A percentile compares a stretch with the other conserved stretches of the same genome.
phyloP scores from a whole-genome alignment of 495 filamentous ascomycete genomes.

The Penicillium atrosanguineum region DNA sequence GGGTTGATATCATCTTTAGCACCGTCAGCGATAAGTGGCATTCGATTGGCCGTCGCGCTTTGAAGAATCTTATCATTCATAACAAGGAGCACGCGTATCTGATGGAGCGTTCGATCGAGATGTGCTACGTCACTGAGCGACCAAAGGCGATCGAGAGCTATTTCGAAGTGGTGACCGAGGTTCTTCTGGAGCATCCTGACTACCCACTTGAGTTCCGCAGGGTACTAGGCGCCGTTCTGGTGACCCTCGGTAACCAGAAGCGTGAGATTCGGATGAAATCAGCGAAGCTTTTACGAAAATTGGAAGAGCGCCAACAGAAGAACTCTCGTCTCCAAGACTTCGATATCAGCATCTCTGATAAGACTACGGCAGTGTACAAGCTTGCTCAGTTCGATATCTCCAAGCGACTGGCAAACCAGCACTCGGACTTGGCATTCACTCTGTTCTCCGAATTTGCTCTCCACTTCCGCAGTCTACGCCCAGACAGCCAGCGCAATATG shows the following conservation, averaged over 20 bases:
- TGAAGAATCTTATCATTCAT: conserved; percentile 87
- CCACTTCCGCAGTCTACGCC: conserved; percentile 81
- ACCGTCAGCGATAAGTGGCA: conserved; percentile 86
- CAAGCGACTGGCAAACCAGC: conserved; percentile 80
- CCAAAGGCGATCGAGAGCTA: conserved; percentile 90
- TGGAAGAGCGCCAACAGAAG: conserved; percentile 82
- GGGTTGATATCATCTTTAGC: conserved; percentile 93
- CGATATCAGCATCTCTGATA: conserved; percentile 97
- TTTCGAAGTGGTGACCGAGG: conserved; percentile 86
- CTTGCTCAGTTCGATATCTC: conserved; percentile 96
- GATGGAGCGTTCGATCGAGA: conserved; percentile 79
- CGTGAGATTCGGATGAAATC: conserved; percentile 86
- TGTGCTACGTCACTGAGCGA: conserved; percentile 70
- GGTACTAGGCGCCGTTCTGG: conserved; percentile 80
- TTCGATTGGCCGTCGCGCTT: conserved; percentile 82
- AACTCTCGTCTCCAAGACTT: conserved; percentile 93
- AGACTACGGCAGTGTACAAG: conserved; percentile 97
- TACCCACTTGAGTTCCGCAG: conserved; percentile 88
- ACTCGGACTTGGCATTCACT: conserved; percentile 83
- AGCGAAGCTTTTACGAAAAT: conserved; percentile 72
- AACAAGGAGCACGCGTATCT: conserved; percentile 83
- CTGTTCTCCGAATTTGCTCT: conserved; percentile 92
- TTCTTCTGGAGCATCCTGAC: conserved; percentile 74
- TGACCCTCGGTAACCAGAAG: conserved; percentile 86
- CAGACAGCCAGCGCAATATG: conserved; percentile 85